phyloP scores from a whole-genome alignment of 768 basidiomycete genomes.

The Hericium coralloides region DNA sequence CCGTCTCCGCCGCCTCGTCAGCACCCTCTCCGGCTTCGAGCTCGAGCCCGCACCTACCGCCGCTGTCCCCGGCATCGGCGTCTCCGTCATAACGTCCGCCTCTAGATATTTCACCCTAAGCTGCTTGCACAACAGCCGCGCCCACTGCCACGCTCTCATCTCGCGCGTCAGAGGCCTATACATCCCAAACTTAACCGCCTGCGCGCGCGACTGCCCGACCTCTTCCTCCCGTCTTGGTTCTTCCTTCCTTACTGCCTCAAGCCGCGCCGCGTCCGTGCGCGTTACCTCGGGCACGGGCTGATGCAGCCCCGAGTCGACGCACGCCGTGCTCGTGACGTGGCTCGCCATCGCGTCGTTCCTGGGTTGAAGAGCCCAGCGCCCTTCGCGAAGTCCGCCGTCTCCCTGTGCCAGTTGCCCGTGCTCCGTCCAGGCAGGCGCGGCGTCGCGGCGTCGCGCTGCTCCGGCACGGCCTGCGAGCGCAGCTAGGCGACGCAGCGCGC shows the following conservation, averaged over 20 bases:
- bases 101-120: conserved; percentile 89
- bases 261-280: background rate
- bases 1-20: conserved; percentile 9
- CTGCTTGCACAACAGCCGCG: conserved; percentile 82
- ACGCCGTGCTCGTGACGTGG: conserved; percentile 79
- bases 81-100: conserved; percentile 36
- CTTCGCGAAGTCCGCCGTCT: conserved; percentile 80
- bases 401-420: conserved; percentile 66
- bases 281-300: conserved; percentile 38
- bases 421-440: conserved; percentile 51
- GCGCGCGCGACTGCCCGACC: conserved; percentile 64
- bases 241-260: conserved; percentile 31
- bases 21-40: conserved; percentile 13
- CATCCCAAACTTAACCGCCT: conserved; percentile 83
- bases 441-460: conserved; percentile 33
- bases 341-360: conserved; percentile 83
- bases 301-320: conserved; percentile 53
- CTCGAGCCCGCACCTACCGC: background rate
- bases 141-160: conserved; percentile 66
- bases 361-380: conserved; percentile 89
- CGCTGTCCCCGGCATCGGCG: conserved; percentile 10
- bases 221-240: conserved; percentile 36
- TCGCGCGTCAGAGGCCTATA: conserved; percentile 84
- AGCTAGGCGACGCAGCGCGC: conserved; percentile 81
- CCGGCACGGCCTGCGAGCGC: conserved; percentile 50